Percentiles rank a stretch among this genome's conserved stretches.
Conservation (phyloP, 495 filamentous ascomycete species). For the Coniosporium apollinis region DNA sequence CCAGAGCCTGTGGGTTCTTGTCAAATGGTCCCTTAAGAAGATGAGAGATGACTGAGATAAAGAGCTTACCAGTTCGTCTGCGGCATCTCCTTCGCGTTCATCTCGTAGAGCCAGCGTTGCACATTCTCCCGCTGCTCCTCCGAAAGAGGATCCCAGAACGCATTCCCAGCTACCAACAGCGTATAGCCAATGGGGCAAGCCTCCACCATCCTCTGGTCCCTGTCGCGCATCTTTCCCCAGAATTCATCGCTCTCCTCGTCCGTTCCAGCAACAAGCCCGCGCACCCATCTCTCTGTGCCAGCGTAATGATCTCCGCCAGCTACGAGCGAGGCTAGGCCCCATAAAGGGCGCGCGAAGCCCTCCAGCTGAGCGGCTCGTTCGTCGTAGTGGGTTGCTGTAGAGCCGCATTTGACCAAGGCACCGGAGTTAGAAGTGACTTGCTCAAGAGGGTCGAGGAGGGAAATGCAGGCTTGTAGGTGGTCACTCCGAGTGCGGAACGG, state of each 20-base stretch:
- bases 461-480: constrained; percentile 20
- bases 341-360: constrained; percentile 56
- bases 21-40: no score
- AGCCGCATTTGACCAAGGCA: constrained; percentile 17
- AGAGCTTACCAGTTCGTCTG: constrained; percentile 36
- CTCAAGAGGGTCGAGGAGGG: constrained; percentile 22
- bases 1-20: constrained; percentile 40
- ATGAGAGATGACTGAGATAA: not conserved
- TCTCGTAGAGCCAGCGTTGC: constrained; percentile 48
- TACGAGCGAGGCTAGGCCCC: constrained; percentile 53
- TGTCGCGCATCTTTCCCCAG: constrained; percentile 55
- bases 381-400: constrained; percentile 30
- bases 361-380: constrained; percentile 63
- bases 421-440: constrained; percentile 16
- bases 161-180: constrained; percentile 40
- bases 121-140: constrained; percentile 42
- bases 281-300: constrained; percentile 44
- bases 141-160: constrained; percentile 49
- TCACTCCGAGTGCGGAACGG: constrained; percentile 19
- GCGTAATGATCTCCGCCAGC: constrained; percentile 47
- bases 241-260: constrained; percentile 49
- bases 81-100: constrained; percentile 58
- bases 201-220: constrained; percentile 73
- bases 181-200: constrained; percentile 59
- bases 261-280: constrained; percentile 49